These are phyloP conservation scores for Podaxis sp. DNA, from an alignment of 768 basidiomycete genomes.

Conservation along the genomic window DNA sequence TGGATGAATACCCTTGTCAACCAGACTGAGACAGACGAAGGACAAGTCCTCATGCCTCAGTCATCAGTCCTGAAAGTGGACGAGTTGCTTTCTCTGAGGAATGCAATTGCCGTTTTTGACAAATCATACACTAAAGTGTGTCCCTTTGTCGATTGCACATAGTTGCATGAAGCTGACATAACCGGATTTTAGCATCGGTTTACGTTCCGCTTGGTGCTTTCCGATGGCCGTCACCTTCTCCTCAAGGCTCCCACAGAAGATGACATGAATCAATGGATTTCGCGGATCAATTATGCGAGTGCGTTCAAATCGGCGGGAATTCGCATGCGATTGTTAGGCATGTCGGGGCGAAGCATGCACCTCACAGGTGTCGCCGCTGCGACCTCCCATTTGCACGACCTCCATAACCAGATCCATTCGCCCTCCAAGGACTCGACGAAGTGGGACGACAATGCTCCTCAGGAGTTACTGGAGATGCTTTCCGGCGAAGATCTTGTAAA, in stretches of 20 bases:
- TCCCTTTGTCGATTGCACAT: neutral
- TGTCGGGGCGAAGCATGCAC: conserved; percentile 67
- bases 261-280: conserved; percentile 89
- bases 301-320: conserved; percentile 85
- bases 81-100: conserved; percentile 75
- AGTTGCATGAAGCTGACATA: neutral
- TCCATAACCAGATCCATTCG: conserved; percentile 37
- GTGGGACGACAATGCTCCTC: conserved; percentile 41
- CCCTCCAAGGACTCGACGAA: conserved; percentile 22
- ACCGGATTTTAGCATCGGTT: conserved; percentile 46
- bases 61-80: conserved; percentile 66
- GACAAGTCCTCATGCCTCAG: conserved; percentile 31
- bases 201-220: conserved; percentile 73
- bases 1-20: conserved; percentile 31
- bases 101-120: conserved; percentile 79
- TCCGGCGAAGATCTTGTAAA: conserved; percentile 23
- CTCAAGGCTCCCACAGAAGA: conserved; percentile 65
- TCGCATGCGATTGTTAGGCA: conserved; percentile 69
- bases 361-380: conserved; percentile 85
- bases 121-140: conserved; percentile 70
- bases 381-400: conserved; percentile 72
- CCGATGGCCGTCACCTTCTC: conserved; percentile 77
- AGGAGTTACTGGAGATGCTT: conserved; percentile 38
- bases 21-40: conserved; percentile 21
- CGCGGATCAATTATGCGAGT: conserved; percentile 89